Percentiles rank a stretch among this genome's conserved stretches.
Evolutionary conservation across 257 asterid genomes (phyloP).

Genomic region (Oldenlandia corymbosa): DNA sequence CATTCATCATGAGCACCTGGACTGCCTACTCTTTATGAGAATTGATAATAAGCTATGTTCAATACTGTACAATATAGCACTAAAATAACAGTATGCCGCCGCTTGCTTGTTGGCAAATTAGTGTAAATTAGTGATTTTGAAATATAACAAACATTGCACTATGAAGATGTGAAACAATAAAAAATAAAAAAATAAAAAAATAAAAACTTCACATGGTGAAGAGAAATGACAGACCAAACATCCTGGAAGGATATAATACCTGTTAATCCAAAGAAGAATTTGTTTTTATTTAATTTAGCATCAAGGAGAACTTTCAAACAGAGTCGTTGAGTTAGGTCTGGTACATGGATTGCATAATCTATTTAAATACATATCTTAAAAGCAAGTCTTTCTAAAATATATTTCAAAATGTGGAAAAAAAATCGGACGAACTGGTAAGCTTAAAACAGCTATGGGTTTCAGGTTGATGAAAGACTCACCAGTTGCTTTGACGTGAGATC

Average conservation of each 20-base stretch:
- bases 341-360: too few species aligned
- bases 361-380: too few species aligned
- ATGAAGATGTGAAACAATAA: not conserved
- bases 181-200: too few species aligned
- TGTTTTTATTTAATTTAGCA: not conserved
- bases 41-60: not conserved
- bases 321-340: too few species aligned
- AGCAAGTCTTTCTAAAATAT: not conserved
- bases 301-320: not conserved
- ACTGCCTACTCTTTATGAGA: not conserved
- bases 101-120: not conserved
- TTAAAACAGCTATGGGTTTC: not conserved
- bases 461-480: constrained; percentile 36
- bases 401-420: not conserved
- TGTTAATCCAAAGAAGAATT: not conserved
- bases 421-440: not conserved
- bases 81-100: constrained; percentile 2
- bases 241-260: not conserved
- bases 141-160: not conserved
- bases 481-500: constrained; percentile 67
- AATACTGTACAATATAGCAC: not conserved
- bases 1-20: not conserved
- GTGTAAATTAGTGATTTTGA: not conserved
- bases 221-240: not conserved
- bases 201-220: not conserved